Conservation (phyloP, 345 rosid species). For the Moricandia moricandioides region DNA sequence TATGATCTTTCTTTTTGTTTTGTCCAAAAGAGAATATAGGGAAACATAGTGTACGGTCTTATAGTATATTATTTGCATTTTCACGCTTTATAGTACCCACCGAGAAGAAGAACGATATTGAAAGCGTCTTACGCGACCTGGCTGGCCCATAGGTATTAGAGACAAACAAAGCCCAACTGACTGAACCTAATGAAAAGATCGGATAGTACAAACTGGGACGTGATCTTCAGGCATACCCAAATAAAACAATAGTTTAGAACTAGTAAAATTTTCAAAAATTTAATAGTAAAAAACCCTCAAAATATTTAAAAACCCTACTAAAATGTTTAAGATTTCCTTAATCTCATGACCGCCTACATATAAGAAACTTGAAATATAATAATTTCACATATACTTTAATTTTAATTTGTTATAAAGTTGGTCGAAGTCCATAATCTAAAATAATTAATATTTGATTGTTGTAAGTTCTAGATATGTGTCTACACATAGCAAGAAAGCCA, state of each 20-base stretch:
- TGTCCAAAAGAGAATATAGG: background rate
- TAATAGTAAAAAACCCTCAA: too few species aligned
- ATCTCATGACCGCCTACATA: too few species aligned
- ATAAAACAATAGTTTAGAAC: too few species aligned
- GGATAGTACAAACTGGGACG: too few species aligned
- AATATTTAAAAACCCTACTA: too few species aligned
- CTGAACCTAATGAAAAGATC: background rate
- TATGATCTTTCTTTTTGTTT: background rate
- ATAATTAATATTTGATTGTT: background rate
- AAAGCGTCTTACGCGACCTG: background rate
- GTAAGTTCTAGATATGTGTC: background rate
- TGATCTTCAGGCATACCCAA: too few species aligned
- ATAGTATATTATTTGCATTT: background rate
- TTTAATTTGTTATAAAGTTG: background rate
- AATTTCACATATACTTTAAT: background rate
- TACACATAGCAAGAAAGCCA: background rate
- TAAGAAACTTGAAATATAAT: background rate
- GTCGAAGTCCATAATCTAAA: background rate
- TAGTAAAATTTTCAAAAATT: too few species aligned
- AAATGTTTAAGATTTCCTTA: too few species aligned
- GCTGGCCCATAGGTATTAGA: background rate
- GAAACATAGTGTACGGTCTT: background rate
- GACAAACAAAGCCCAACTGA: background rate
- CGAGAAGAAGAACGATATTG: background rate
- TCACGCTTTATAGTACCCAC: background rate